Evolutionary conservation across 2,329 filamentous ascomycete species (phyloP).

Genomic region (Pseudogymnoascus sp.): DNA sequence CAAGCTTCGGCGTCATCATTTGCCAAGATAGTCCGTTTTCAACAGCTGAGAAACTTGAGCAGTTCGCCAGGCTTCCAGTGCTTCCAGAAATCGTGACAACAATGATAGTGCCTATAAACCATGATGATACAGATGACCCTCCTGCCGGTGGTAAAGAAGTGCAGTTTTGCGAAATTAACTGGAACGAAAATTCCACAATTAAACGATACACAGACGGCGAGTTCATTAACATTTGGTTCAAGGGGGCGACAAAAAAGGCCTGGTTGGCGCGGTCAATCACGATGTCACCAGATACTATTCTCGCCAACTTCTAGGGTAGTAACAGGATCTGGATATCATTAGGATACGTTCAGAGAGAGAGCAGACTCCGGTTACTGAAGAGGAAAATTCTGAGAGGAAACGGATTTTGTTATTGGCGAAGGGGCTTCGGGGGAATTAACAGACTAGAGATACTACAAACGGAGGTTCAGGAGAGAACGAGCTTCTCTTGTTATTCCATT

Average conservation of each 20-base stretch:
- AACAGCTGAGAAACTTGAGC: not conserved
- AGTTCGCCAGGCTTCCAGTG: not conserved
- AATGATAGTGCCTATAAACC: not conserved
- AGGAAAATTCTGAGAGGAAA: not conserved
- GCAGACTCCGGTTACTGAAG: not conserved
- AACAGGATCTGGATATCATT: not conserved
- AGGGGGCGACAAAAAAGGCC: not conserved
- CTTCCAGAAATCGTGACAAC: not conserved
- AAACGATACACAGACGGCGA: not conserved
- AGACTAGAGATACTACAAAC: not conserved
- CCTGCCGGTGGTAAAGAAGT: not conserved
- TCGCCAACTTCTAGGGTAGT: not conserved
- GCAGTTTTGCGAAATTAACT: not conserved
- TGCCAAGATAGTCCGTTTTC: not conserved
- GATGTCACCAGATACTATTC: not conserved
- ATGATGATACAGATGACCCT: not conserved
- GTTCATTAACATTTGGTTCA: not conserved
- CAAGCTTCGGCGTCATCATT: not conserved
- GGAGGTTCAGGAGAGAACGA: too few relatives aligned
- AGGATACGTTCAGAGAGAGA: not conserved
- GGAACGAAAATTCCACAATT: not conserved
- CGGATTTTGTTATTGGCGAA: not conserved
- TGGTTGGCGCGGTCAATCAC: not conserved
- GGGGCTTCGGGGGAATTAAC: not conserved
- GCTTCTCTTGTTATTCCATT: not conserved